Conservation (phyloP, 257 asterid species). For the Gentiana dahurica region DNA sequence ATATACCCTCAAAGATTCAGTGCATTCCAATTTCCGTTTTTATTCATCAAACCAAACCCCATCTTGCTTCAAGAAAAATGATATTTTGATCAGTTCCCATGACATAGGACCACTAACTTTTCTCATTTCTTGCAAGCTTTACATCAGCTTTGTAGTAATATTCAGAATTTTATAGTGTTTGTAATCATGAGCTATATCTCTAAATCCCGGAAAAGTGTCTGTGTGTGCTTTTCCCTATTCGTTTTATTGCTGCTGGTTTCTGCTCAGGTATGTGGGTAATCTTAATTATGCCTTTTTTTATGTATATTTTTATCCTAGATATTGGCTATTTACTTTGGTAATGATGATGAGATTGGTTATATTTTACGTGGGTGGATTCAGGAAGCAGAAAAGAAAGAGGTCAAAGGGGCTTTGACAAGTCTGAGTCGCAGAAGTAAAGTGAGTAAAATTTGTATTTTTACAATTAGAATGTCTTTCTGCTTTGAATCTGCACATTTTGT, state of each 20-base stretch:
- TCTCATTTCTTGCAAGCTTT: neutral
- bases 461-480: no score
- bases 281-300: neutral
- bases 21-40: neutral
- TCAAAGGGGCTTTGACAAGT: conserved; percentile 26
- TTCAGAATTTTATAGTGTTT: neutral
- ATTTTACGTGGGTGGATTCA: neutral
- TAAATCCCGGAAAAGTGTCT: conserved; percentile 1
- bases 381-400: conserved; percentile 32
- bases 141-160: neutral
- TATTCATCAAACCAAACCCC: neutral
- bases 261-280: conserved; percentile 17
- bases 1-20: neutral
- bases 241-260: conserved; percentile 12
- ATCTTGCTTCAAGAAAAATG: conserved; percentile 5
- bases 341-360: no score
- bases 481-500: neutral
- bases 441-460: conserved; percentile 13
- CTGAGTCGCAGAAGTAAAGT: conserved; percentile 74
- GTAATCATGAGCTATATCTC: conserved; percentile 15
- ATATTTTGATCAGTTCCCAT: neutral
- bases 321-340: neutral
- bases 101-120: neutral
- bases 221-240: conserved; percentile 8
- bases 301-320: neutral